A percentile compares a stretch with the other conserved stretches of the same genome.
Conservation (phyloP, 768 basidiomycete species). For the Hygrocybe coccinea region DNA sequence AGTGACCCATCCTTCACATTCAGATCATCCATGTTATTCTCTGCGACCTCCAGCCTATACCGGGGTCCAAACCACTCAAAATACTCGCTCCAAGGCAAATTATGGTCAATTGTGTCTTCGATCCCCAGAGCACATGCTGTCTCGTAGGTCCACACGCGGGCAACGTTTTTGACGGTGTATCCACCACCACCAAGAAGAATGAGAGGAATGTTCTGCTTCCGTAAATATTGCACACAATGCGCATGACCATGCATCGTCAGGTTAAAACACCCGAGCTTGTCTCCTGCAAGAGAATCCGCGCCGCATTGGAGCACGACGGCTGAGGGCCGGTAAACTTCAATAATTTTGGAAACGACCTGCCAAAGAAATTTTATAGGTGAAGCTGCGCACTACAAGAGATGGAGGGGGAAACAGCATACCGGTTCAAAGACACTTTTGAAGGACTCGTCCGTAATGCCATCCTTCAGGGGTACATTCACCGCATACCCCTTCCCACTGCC, state of each 20-base stretch:
- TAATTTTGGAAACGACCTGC: conserved; percentile 83
- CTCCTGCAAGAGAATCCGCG: conserved; percentile 93
- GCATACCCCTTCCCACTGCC: conserved; percentile 89
- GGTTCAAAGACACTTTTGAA: conserved; percentile 96
- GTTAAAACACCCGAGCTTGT: conserved; percentile 94
- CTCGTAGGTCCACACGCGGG: conserved; percentile 95
- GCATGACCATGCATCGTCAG: conserved; percentile 97
- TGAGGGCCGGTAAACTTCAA: conserved; percentile 91
- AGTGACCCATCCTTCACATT: conserved; percentile 79
- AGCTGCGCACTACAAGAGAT: background rate
- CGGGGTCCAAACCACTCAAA: conserved; percentile 98
- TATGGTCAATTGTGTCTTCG: conserved; percentile 69
- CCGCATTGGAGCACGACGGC: conserved; percentile 97
- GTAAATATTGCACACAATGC: conserved; percentile 94
- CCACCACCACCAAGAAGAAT: conserved; percentile 94
- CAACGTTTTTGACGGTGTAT: conserved; percentile 97
- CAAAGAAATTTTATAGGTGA: conserved; percentile 24
- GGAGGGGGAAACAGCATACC: conserved; percentile 41
- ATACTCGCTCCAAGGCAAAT: conserved; percentile 82
- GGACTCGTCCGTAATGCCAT: conserved; percentile 92
- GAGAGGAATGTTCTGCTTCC: conserved; percentile 92
- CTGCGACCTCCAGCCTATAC: conserved; percentile 85
- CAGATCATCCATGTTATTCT: conserved; percentile 92
- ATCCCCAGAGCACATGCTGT: conserved; percentile 92
- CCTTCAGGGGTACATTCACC: conserved; percentile 89